These are phyloP conservation scores for Suhomyces kilbournensis DNA, from an alignment of 805 yeast species.

Conservation along the genomic window DNA sequence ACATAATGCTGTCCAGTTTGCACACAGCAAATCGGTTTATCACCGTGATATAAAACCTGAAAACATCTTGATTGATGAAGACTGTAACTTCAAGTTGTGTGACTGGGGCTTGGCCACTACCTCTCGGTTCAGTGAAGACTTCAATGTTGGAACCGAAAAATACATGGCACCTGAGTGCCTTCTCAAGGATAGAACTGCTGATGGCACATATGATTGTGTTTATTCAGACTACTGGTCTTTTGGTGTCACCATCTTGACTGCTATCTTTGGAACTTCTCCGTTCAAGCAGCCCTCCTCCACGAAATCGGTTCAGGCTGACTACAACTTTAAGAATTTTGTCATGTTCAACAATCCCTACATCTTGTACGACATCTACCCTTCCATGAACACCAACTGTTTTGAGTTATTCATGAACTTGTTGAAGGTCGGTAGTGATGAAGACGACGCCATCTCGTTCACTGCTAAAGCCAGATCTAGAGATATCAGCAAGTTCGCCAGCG, in stretches of 20 bases:
- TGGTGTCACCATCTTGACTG: constrained; percentile 49
- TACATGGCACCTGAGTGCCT: constrained; percentile 58
- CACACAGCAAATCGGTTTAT: constrained; percentile 56
- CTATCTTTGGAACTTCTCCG: constrained; percentile 53
- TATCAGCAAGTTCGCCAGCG: constrained; percentile 31
- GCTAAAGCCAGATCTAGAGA: constrained; percentile 24
- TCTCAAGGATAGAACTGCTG: constrained; percentile 12
- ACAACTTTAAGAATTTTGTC: constrained; percentile 43
- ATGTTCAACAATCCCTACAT: constrained; percentile 35
- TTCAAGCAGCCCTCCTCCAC: constrained; percentile 29
- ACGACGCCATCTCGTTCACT: constrained; percentile 13
- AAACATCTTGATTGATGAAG: constrained; percentile 49
- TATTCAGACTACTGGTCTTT: constrained; percentile 55
- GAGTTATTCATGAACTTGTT: constrained; percentile 41
- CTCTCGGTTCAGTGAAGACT: constrained; percentile 24
- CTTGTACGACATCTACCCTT: constrained; percentile 49
- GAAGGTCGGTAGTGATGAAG: constrained; percentile 35
- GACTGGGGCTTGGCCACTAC: constrained; percentile 52
- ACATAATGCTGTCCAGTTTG: constrained; percentile 47
- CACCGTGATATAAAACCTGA: constrained; percentile 61
- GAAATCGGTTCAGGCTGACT: constrained; percentile 28
- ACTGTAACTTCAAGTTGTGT: constrained; percentile 54
- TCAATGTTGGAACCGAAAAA: constrained; percentile 55
- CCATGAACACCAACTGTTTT: constrained; percentile 42
- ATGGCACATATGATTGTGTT: constrained; percentile 34